Evolutionary conservation across 495 filamentous ascomycete genomes (phyloP), one percentile per base, ranked within the genome.

Genomic region (Penicillium simplicissimum): DNA sequence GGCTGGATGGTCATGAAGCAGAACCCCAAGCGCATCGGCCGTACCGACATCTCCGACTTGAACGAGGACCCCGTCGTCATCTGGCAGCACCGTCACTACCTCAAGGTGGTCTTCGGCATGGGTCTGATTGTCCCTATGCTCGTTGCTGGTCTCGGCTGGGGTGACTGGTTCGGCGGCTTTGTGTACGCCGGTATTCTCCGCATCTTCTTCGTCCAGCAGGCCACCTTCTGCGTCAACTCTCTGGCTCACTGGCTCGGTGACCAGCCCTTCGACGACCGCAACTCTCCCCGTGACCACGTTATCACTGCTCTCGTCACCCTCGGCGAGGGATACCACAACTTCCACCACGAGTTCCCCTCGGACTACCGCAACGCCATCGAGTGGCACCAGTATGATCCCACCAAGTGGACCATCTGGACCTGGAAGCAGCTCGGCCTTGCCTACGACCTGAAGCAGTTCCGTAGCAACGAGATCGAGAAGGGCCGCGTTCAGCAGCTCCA

Each of bases 161-260:
- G 85, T 76, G 95, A 98, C 75, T 97, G 85, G 85, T 70, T 84
- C 58, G 95, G 95, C 65, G 95, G 95, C 45, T 96, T 91, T 76
- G 84, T 98, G 78, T 98, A 98, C 68, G 93, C 85, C 58, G 95
- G 95, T 69, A 96, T 98, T 72, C 88, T 97, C 65, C 86, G 95
- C 69, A 93, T 97, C 76, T 97, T 96, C 86, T 92, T 98, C 82
- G 92, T 98, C 65, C 95, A 98, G 81, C 95, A 98, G 78, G 95
- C 95, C 61, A 98, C 95, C 66, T 98, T 98, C 88, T 98, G 95
- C 67, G 93, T 98, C 84, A 98, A 98, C 86, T 96, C 92, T 52
- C 82, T 98, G 59, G 95, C 95, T 60, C 95, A 98, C 81, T 98
- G 94, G 94, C 90, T 98, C 71, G 95, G 95, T 63, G 95, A 98